Base-by-base conservation (phyloP, 331 rosid genomes). In the Dryas integrifolia region DNA sequence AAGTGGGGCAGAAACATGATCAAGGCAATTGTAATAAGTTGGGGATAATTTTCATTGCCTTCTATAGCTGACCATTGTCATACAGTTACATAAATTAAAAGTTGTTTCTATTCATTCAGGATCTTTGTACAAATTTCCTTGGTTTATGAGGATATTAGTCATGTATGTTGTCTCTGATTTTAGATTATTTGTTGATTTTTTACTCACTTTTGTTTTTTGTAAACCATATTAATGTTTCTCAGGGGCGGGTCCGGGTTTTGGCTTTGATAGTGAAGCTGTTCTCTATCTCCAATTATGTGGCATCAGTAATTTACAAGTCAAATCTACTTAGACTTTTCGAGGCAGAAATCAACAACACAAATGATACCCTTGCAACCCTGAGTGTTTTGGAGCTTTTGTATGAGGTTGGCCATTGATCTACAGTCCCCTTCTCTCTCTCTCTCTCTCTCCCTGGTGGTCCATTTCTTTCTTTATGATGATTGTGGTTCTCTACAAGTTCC, bases 201-300 rank as follows among this genome's bases (percentile, higher is more conserved):
- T 73, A 70, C 67, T 58, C 12, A 65, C 66, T 79, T 26, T 65
- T 40, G 45, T 26, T 61, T 65, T 35, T 57, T 14, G 46, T 40
- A 40, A 43, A 24, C 21, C 15, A 18, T 63, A 53, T 74, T 18
- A 75, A 75, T 47, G n/a, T 18, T 66, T 56, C 78, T 41, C 79
- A 95, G 98, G 98, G 96, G 15, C 86, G 93, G 75, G 85, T 91
- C 65, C 96, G 97, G 30, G 83, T 94, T 45, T 77, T 94, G 87
- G 92, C 92, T 73, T 78, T 94, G 73, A 88, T 91, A 62, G 98
- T 89, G 90, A 91, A 91, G 86, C 86, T 94, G 43, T 89, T 91
- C 71, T 89, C 97, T 45, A 75, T 89, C 65, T 95, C 98, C 76
- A 75, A 70, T 49, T 75, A 86, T 63, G 90, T 88, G 73, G 97